Percentiles rank a stretch among this genome's conserved stretches.
Conservation (phyloP, 78 protist species). For the Dictyostelium capitatum region DNA sequence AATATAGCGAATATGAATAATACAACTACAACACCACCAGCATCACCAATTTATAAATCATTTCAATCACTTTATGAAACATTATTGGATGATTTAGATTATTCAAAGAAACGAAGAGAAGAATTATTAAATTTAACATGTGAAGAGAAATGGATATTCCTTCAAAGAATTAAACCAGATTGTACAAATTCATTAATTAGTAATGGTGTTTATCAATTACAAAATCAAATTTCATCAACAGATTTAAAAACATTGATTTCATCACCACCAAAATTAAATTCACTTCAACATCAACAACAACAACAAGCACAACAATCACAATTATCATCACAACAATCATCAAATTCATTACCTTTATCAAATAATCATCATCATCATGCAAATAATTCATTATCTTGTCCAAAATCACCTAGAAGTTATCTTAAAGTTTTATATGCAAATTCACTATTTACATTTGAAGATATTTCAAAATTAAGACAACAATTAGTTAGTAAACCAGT, state of each 20-base stretch:
- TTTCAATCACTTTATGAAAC: constrained; percentile 64
- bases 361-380: neutral
- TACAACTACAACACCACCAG: constrained; percentile 4
- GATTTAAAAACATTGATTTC: constrained; percentile 59
- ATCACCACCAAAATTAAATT: constrained; percentile 73
- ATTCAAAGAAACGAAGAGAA: constrained; percentile 42
- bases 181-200: constrained; percentile 51
- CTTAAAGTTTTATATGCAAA: constrained; percentile 18
- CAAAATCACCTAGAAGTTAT: constrained; percentile 61
- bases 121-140: constrained; percentile 37
- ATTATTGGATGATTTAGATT: constrained; percentile 58
- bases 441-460: constrained; percentile 44
- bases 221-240: constrained; percentile 8
- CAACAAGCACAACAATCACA: neutral
- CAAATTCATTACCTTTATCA: constrained; percentile 50
- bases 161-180: constrained; percentile 76
- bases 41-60: constrained; percentile 53
- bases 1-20: neutral
- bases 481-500: constrained; percentile 35
- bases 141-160: constrained; percentile 66
- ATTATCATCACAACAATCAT: neutral
- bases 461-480: constrained; percentile 30
- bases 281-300: neutral
- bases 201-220: constrained; percentile 28
- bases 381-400: neutral